These are phyloP conservation scores for Jimgerdemannia flammicorona DNA, from an alignment of 192 early-diverging fungal genomes.

Conservation along the genomic window DNA sequence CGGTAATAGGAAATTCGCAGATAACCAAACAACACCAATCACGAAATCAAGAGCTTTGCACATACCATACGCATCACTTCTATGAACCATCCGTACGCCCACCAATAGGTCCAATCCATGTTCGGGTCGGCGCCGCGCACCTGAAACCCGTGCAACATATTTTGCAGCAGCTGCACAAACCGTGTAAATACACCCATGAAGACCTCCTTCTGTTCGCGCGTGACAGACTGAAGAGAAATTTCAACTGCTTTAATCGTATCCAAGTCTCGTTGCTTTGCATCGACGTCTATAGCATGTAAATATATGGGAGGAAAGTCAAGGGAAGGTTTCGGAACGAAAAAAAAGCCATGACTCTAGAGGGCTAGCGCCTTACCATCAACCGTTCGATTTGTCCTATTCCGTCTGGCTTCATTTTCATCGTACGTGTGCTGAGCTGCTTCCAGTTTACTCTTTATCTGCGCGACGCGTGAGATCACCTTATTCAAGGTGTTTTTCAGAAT, in stretches of 20 bases:
- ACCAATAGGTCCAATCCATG: constrained; percentile 46
- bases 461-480: constrained; percentile 83
- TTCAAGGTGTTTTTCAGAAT: constrained; percentile 79
- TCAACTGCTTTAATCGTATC: constrained; percentile 53
- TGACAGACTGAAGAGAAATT: constrained; percentile 61
- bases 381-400: constrained; percentile 11
- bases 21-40: no score
- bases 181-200: constrained; percentile 70
- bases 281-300: constrained; percentile 7
- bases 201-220: constrained; percentile 79
- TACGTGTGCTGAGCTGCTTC: constrained; percentile 25
- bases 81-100: constrained; percentile 58
- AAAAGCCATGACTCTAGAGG: background rate
- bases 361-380: background rate
- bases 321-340: background rate
- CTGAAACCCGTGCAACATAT: constrained; percentile 25
- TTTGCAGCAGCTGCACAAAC: constrained; percentile 49
- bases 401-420: constrained; percentile 22
- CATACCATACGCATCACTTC: constrained; percentile 66
- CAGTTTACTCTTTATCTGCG: constrained; percentile 60
- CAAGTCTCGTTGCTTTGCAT: constrained; percentile 34
- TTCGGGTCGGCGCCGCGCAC: constrained; percentile 19
- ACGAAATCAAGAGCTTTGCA: constrained; percentile 1
- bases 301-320: background rate
- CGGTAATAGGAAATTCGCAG: no score